Percentiles rank a stretch among this genome's conserved stretches.
Evolutionary conservation across 2,329 filamentous ascomycete species (phyloP).

Genomic region (Helotiales sp.): DNA sequence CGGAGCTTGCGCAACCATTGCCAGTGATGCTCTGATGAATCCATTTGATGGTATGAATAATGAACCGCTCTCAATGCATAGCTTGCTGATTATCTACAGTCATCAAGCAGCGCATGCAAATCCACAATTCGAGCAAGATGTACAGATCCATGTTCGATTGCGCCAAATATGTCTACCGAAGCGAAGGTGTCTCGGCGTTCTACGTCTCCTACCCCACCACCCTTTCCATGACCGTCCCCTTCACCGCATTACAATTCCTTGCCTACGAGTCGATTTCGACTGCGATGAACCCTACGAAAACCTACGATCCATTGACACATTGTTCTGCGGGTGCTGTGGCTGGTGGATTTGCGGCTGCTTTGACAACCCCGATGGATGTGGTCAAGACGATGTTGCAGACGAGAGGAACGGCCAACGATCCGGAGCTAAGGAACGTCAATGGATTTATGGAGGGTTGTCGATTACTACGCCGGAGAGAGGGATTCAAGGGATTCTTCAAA

Average conservation of each 20-base stretch:
- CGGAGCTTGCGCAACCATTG: conserved; percentile 93
- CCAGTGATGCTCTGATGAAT: conserved; percentile 98
- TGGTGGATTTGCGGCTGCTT: conserved; percentile 88
- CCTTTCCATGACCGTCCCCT: conserved; percentile 97
- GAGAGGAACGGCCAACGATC: conserved; percentile 79
- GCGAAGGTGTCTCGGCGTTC: conserved; percentile 88
- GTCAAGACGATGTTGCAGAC: conserved; percentile 98
- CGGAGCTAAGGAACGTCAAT: conserved; percentile 59
- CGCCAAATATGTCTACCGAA: conserved; percentile 83
- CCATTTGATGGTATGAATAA: conserved; percentile 82
- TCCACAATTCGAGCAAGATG: conserved; percentile 86
- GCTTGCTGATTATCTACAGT: conserved; percentile 58
- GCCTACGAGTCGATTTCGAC: conserved; percentile 98
- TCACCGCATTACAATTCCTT: conserved; percentile 95
- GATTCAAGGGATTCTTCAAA: conserved; percentile 87
- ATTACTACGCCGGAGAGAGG: conserved; percentile 70
- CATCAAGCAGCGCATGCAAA: conserved; percentile 99
- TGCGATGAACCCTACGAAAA: conserved; percentile 82
- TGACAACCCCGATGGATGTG: conserved; percentile 96
- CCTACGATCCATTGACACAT: conserved; percentile 92
- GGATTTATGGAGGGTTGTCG: conserved; percentile 40
- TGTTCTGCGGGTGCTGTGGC: conserved; percentile 91
- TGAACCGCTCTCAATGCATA: background rate
- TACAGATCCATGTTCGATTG: conserved; percentile 89
- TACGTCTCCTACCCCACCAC: conserved; percentile 99